A percentile compares a stretch with the other conserved stretches of the same genome.
These are phyloP conservation scores for Talaromyces liani DNA, from an alignment of 495 filamentous ascomycete species.

Conservation along the genomic window DNA sequence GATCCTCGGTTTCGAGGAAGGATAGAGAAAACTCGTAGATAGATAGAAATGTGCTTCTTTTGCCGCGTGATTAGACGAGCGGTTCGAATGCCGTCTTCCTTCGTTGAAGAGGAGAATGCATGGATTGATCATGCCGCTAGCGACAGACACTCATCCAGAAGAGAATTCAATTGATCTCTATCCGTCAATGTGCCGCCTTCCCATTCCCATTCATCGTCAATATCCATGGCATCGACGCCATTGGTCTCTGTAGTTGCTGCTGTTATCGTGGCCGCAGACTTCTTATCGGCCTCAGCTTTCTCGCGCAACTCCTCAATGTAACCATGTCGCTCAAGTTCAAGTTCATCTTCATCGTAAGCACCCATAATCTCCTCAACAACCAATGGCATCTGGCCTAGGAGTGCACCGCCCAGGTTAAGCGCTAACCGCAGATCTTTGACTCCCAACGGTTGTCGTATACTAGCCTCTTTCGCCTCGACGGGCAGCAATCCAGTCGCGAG, in stretches of 20 bases:
- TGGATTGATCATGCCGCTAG: constrained; percentile 32
- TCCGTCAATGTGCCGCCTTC: constrained; percentile 60
- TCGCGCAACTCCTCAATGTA: constrained; percentile 19
- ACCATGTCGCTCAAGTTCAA: constrained; percentile 54
- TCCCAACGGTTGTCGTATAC: constrained; percentile 56
- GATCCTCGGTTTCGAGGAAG: background rate
- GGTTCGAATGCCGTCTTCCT: background rate
- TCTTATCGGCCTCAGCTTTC: background rate
- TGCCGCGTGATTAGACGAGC: background rate
- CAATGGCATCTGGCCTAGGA: constrained; percentile 69
- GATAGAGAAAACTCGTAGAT: background rate
- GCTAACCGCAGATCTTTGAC: constrained; percentile 75
- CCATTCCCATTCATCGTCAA: constrained; percentile 64
- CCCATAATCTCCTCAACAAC: constrained; percentile 64
- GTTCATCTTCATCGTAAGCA: constrained; percentile 67
- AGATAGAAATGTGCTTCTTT: constrained; percentile 3
- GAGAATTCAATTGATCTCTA: constrained; percentile 51
- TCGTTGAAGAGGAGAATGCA: background rate
- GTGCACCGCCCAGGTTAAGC: constrained; percentile 63
- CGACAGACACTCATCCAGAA: constrained; percentile 59
- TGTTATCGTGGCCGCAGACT: constrained; percentile 6
- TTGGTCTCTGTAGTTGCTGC: constrained; percentile 26
- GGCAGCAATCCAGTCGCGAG: constrained; percentile 61
- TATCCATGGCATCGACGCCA: constrained; percentile 50
- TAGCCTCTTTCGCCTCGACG: constrained; percentile 62